These are phyloP conservation scores for Sporisorium scitamineum DNA, from an alignment of 1,284 basidiomycete species.

Conservation along the genomic window DNA sequence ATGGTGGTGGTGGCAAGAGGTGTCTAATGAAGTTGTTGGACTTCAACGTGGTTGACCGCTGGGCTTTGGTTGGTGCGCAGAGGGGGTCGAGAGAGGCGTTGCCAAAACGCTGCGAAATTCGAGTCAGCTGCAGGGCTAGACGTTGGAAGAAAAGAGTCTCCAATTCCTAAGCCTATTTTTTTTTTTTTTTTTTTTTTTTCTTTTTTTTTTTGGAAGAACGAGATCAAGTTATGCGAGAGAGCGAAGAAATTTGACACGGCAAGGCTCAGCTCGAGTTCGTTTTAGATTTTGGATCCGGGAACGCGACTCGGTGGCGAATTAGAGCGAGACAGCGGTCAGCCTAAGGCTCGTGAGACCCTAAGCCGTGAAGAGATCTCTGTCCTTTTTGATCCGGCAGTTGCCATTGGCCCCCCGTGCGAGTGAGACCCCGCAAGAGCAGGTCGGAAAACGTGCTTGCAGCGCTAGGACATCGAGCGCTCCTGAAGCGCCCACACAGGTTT, in stretches of 20 bases:
- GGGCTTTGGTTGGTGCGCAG: constrained; percentile 10
- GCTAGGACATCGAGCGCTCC: background rate
- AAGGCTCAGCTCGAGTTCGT: background rate
- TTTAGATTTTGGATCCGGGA: background rate
- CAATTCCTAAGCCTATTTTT: background rate
- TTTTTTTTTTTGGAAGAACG: constrained; percentile 8
- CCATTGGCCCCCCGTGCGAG: background rate
- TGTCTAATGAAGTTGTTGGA: background rate
- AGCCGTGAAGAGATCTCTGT: background rate
- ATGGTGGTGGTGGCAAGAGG: constrained; percentile 18
- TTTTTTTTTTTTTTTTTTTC: too few relatives aligned
- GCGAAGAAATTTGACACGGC: constrained; percentile 34
- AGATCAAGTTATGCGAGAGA: constrained; percentile 19
- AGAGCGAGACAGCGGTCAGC: constrained; percentile 4
- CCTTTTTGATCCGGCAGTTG: background rate
- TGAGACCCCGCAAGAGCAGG: constrained; percentile 3
- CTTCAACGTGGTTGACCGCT: constrained; percentile 4
- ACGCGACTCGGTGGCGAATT: constrained; percentile 7
- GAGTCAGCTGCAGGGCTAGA: constrained; percentile 23
- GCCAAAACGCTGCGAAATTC: constrained; percentile 4
- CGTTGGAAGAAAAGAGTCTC: background rate
- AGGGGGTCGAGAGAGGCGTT: background rate
- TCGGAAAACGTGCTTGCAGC: background rate
- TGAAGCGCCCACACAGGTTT: background rate
- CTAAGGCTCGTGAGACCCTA: constrained; percentile 8